Evolutionary conservation across 2,329 filamentous ascomycete genomes (phyloP).

Genomic region (Sarocladiaceae sp.): DNA sequence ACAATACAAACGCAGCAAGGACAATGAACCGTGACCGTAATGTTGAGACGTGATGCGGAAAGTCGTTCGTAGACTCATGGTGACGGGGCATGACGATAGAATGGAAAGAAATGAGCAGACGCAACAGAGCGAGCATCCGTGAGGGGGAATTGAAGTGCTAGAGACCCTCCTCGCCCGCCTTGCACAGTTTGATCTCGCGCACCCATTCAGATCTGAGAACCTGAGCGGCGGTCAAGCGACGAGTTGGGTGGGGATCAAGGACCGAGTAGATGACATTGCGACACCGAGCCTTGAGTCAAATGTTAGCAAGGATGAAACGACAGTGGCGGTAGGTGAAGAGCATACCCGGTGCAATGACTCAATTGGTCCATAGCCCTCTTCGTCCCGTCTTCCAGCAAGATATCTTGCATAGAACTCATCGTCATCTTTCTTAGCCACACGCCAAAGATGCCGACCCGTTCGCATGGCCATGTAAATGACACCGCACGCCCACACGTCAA

Average conservation of each 20-base stretch:
- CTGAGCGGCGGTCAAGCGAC: constrained; percentile 91
- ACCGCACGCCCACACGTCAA: constrained; percentile 96
- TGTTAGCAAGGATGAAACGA: not conserved
- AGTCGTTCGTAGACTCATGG: constrained; percentile 4
- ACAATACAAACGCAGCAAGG: too few relatives aligned
- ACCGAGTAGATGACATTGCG: constrained; percentile 99
- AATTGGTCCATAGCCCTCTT: constrained; percentile 93
- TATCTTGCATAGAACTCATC: constrained; percentile 97
- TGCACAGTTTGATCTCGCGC: constrained; percentile 93
- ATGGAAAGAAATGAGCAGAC: not conserved
- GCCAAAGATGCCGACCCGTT: constrained; percentile 91
- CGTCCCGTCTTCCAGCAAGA: constrained; percentile 83
- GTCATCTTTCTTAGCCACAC: constrained; percentile 92
- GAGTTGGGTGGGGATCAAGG: constrained; percentile 84
- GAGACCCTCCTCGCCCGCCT: constrained; percentile 91
- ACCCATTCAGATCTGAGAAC: constrained; percentile 98
- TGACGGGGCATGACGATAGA: not conserved
- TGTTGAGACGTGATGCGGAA: not conserved
- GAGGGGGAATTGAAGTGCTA: constrained; percentile 33
- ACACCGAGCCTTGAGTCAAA: constrained; percentile 68
- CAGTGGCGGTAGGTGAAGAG: not conserved
- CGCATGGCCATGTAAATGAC: constrained; percentile 99
- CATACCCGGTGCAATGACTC: constrained; percentile 83
- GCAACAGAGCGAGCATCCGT: not conserved
- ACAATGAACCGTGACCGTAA: constrained; percentile 5